Percentiles rank a stretch among this genome's conserved stretches.
Evolutionary conservation across 2,329 filamentous ascomycete species (phyloP).

Genomic region (Aureobasidium sp.): DNA sequence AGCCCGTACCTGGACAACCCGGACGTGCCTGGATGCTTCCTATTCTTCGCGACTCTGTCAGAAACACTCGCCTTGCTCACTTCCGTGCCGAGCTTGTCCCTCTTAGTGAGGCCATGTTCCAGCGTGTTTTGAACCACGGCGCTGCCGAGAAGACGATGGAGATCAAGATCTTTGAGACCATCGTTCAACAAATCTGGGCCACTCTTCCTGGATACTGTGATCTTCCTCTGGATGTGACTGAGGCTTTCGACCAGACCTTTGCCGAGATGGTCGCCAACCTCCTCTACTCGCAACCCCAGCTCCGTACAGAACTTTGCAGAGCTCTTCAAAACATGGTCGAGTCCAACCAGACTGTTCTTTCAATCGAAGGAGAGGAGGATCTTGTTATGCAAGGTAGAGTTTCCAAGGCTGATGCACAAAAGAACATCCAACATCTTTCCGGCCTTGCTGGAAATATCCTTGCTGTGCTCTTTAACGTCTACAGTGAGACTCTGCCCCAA

Average conservation of each 20-base stretch:
- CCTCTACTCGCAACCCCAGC: constrained; percentile 82
- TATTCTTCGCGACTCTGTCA: constrained; percentile 78
- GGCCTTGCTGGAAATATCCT: constrained; percentile 80
- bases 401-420: constrained; percentile 64
- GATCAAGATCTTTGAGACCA: constrained; percentile 93
- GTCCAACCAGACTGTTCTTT: constrained; percentile 76
- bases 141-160: constrained; percentile 85
- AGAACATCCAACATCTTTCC: constrained; percentile 76
- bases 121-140: constrained; percentile 77
- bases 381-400: constrained; percentile 72
- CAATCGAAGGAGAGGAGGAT: constrained; percentile 62
- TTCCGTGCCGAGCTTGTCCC: constrained; percentile 84
- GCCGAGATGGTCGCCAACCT: constrained; percentile 88
- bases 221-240: constrained; percentile 64
- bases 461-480: constrained; percentile 97
- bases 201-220: constrained; percentile 92
- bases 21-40: constrained; percentile 94
- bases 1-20: constrained; percentile 67
- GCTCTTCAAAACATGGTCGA: constrained; percentile 82
- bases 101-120: constrained; percentile 82
- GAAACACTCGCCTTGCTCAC: constrained; percentile 79
- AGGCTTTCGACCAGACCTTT: constrained; percentile 74
- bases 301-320: constrained; percentile 81
- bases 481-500: constrained; percentile 90
- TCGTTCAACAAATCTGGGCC: constrained; percentile 94